phyloP scores from a whole-genome alignment of 768 basidiomycete genomes.

The Lentinula detonsa region DNA sequence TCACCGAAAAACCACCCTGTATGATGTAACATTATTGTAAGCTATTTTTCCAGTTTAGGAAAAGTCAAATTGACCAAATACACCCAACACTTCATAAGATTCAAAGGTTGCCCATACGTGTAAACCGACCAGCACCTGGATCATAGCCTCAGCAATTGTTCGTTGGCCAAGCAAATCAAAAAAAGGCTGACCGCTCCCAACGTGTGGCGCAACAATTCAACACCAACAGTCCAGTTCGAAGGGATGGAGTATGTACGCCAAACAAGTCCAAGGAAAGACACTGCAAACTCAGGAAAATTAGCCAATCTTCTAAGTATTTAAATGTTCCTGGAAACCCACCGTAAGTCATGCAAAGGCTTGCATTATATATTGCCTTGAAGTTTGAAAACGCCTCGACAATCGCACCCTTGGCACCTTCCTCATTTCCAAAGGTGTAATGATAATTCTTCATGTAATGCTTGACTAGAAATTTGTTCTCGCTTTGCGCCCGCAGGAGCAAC shows the following conservation, averaged over 20 bases:
- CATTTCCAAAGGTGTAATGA: constrained; percentile 61
- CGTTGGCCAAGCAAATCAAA: background rate
- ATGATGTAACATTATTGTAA: background rate
- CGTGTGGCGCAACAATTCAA: constrained; percentile 82
- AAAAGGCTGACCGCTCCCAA: constrained; percentile 66
- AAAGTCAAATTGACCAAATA: constrained; percentile 59
- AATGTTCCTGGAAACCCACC: constrained; percentile 33
- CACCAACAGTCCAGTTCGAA: constrained; percentile 80
- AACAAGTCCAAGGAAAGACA: constrained; percentile 78
- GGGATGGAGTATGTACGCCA: constrained; percentile 90
- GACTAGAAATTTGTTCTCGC: constrained; percentile 82
- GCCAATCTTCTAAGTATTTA: background rate
- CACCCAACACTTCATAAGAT: constrained; percentile 88
- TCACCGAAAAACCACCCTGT: constrained; percentile 98
- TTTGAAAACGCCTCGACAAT: constrained; percentile 92
- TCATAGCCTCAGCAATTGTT: background rate
- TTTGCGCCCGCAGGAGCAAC: constrained; percentile 76
- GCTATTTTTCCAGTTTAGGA: background rate
- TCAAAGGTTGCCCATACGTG: constrained; percentile 91
- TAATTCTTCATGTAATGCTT: constrained; percentile 94
- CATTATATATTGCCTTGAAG: constrained; percentile 91
- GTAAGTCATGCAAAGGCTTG: constrained; percentile 94
- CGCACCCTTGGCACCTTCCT: constrained; percentile 64
- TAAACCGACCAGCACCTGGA: constrained; percentile 73
- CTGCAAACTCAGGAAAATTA: constrained; percentile 31